Evolutionary conservation across 495 filamentous ascomycete genomes (phyloP).

Genomic region (Neurospora sp.): DNA sequence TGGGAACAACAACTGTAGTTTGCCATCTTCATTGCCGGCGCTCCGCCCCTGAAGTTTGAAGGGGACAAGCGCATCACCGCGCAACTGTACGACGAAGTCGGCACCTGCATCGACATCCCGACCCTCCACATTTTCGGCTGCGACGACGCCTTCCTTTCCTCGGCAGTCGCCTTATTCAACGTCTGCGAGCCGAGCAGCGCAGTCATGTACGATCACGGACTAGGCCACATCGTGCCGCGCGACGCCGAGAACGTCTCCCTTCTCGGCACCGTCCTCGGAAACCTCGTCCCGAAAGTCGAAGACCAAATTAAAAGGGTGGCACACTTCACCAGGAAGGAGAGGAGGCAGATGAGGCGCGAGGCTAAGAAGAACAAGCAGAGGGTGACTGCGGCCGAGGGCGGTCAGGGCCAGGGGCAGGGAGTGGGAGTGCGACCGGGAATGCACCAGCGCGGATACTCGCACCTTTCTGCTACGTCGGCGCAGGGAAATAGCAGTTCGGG

Average conservation of each 20-base stretch:
- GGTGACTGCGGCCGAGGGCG: background rate
- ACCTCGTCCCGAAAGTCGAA: conserved; percentile 22
- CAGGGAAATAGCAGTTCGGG: background rate
- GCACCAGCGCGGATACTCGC: background rate
- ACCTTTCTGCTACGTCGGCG: background rate
- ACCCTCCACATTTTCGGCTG: conserved; percentile 49
- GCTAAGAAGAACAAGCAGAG: background rate
- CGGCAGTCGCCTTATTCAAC: conserved; percentile 46
- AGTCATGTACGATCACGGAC: conserved; percentile 46
- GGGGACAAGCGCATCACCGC: conserved; percentile 24
- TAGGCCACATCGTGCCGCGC: conserved; percentile 45
- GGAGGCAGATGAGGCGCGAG: background rate
- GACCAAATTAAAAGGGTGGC: background rate
- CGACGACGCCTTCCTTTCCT: conserved; percentile 43
- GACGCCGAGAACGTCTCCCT: conserved; percentile 36
- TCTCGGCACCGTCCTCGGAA: conserved; percentile 24
- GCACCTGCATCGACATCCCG: conserved; percentile 38
- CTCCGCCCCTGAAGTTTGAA: conserved; percentile 37
- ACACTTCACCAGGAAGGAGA: background rate
- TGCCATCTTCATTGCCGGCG: conserved; percentile 45
- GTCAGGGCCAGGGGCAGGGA: background rate
- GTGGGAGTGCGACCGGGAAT: background rate
- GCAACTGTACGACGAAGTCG: conserved; percentile 36
- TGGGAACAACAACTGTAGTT: conserved; percentile 17
- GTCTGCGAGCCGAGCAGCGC: conserved; percentile 41